phyloP scores from a whole-genome alignment of 441 rosid genomes.

The Flueggea neowawraea region DNA sequence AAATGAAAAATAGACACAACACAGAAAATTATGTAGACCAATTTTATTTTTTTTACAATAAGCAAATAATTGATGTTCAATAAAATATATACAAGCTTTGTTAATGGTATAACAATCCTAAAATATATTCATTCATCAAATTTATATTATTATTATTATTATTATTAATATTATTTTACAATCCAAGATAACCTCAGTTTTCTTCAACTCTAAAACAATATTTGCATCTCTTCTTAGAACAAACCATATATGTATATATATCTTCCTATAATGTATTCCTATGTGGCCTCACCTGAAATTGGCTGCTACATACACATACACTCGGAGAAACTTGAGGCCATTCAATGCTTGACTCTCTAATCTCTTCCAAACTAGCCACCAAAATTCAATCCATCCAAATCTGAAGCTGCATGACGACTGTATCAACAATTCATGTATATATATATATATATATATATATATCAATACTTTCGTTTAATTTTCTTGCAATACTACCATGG shows the following conservation, averaged over 20 bases:
- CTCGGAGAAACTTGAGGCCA: slow-evolving; percentile 16
- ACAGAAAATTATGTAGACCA: too few relatives aligned
- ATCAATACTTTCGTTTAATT: not conserved
- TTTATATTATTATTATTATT: too few relatives aligned
- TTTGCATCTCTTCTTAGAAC: not conserved
- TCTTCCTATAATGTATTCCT: slow-evolving; percentile 2
- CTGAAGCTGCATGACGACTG: not conserved
- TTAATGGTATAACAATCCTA: too few relatives aligned
- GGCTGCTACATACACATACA: slow-evolving; percentile 12
- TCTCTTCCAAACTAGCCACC: slow-evolving; percentile 10
- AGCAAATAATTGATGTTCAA: too few relatives aligned
- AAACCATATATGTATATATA: slow-evolving; percentile 5
- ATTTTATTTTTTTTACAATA: too few relatives aligned
- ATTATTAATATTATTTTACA: too few relatives aligned
- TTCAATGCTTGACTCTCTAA: slow-evolving; percentile 3
- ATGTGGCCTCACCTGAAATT: slow-evolving; percentile 25
- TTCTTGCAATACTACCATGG: not conserved
- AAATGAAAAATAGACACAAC: too few relatives aligned
- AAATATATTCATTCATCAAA: too few relatives aligned
- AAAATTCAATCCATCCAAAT: slow-evolving; percentile 23
- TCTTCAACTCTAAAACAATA: too few relatives aligned
- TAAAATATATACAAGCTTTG: too few relatives aligned
- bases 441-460: slow-evolving; percentile 16
- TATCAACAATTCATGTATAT: slow-evolving; percentile 4
- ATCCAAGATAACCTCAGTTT: too few relatives aligned